Percentiles rank a stretch among this genome's conserved stretches.
Conservation (phyloP, 371 early-diverging fungal species). For the Rhizopus stolonifer region DNA sequence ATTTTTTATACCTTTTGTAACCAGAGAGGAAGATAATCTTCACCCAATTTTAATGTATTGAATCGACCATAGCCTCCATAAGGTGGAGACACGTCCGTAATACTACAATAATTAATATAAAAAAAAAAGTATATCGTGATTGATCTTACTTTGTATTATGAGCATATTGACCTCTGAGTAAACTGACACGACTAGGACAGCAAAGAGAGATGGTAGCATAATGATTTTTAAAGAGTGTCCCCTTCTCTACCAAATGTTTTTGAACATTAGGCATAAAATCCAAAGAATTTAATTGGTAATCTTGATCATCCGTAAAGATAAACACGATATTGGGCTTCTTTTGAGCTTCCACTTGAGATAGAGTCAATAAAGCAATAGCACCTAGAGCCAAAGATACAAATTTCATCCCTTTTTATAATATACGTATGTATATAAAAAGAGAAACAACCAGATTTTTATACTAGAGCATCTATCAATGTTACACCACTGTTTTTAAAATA, state of each 20-base stretch:
- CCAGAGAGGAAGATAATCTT: constrained; percentile 53
- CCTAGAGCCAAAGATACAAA: no score
- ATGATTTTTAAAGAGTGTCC: constrained; percentile 59
- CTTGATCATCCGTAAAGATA: constrained; percentile 68
- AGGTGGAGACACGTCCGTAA: constrained; percentile 57
- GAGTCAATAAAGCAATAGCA: no score
- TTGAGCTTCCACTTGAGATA: no score
- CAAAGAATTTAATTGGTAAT: constrained; percentile 51
- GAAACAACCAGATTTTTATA: no score
- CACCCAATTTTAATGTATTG: constrained; percentile 42
- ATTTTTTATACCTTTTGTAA: constrained; percentile 21
- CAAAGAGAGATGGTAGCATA: constrained; percentile 66
- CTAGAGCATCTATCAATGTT: no score
- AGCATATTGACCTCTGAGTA: constrained; percentile 61
- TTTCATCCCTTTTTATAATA: no score
- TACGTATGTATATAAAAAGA: no score
- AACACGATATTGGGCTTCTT: constrained; percentile 60
- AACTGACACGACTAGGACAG: constrained; percentile 62
- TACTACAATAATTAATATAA: constrained; percentile 8
- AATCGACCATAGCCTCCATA: constrained; percentile 60
- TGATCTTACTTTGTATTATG: constrained; percentile 58
- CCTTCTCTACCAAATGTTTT: constrained; percentile 58
- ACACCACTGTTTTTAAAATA: no score
- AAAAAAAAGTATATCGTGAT: background rate
- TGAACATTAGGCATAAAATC: constrained; percentile 66